These are phyloP conservation scores for Drechmeria coniospora DNA, from an alignment of 2,329 filamentous ascomycete species.

Conservation along the genomic window DNA sequence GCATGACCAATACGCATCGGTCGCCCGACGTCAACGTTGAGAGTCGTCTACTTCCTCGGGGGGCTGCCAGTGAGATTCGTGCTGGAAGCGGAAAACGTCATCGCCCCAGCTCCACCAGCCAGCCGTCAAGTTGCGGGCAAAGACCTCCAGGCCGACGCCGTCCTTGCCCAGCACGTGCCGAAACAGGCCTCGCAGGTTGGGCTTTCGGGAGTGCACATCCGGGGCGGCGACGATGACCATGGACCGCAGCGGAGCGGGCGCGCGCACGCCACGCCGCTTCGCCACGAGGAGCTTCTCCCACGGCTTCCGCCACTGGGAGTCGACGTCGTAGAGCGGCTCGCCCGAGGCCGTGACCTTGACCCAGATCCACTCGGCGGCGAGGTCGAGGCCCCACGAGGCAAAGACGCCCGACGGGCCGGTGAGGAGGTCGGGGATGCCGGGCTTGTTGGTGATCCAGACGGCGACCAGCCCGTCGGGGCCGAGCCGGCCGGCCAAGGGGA, in stretches of 20 bases:
- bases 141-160: conserved; percentile 55
- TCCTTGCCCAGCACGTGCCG: conserved; percentile 32
- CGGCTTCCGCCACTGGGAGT: conserved; percentile 53
- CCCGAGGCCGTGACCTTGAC: conserved; percentile 54
- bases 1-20: too few relatives aligned
- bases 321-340: conserved; percentile 45
- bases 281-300: conserved; percentile 61
- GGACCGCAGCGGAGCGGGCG: conserved; percentile 10
- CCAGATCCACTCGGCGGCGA: conserved; percentile 63
- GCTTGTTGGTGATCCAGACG: conserved; percentile 67
- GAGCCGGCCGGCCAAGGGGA: conserved; percentile 43
- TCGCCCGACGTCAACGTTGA: background rate
- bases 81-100: conserved; percentile 56
- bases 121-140: conserved; percentile 56
- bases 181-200: conserved; percentile 49
- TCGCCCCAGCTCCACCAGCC: conserved; percentile 73
- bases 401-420: conserved; percentile 41
- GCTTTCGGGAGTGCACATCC: conserved; percentile 67
- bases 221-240: conserved; percentile 55
- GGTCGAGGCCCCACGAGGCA: conserved; percentile 47
- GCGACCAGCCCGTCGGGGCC: conserved; percentile 42
- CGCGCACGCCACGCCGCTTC: conserved; percentile 20
- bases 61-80: conserved; percentile 31
- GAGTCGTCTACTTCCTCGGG: background rate
- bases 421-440: conserved; percentile 39